phyloP scores from a whole-genome alignment of 1,284 basidiomycete species.

The Pascua sp. region DNA sequence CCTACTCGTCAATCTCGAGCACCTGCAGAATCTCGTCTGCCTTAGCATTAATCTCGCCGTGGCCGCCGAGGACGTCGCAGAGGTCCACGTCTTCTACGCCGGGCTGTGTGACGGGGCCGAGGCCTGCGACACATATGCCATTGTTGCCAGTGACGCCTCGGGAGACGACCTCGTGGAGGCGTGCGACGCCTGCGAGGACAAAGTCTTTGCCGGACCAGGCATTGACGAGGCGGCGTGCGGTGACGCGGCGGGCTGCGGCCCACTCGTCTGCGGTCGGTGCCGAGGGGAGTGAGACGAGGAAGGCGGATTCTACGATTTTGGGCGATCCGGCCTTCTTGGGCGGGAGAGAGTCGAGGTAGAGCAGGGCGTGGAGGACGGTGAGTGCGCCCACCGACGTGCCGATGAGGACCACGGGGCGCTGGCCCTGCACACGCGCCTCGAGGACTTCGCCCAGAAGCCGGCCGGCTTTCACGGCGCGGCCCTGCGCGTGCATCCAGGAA shows the following conservation, averaged over 20 bases:
- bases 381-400: slow-evolving; percentile 57
- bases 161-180: slow-evolving; percentile 53
- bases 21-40: slow-evolving; percentile 44
- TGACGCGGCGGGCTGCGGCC: slow-evolving; percentile 50
- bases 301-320: slow-evolving; percentile 55
- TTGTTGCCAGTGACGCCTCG: slow-evolving; percentile 46
- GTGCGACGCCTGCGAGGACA: slow-evolving; percentile 55
- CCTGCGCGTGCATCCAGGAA: slow-evolving; percentile 51
- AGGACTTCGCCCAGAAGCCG: slow-evolving; percentile 56
- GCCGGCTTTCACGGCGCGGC: slow-evolving; percentile 55
- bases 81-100: slow-evolving; percentile 53
- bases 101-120: slow-evolving; percentile 43
- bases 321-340: slow-evolving; percentile 33
- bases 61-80: slow-evolving; percentile 44
- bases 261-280: slow-evolving; percentile 52
- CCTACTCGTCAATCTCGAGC: slow-evolving; percentile 42
- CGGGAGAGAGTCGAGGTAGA: slow-evolving; percentile 48
- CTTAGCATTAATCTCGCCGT: slow-evolving; percentile 47
- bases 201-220: slow-evolving; percentile 53
- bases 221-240: slow-evolving; percentile 54
- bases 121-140: slow-evolving; percentile 48
- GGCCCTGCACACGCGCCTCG: slow-evolving; percentile 56
- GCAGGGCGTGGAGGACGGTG: slow-evolving; percentile 54
- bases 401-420: slow-evolving; percentile 55
- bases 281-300: slow-evolving; percentile 54